phyloP scores from a whole-genome alignment of 495 filamentous ascomycete genomes.

The Pseudotulostoma volvatum region DNA sequence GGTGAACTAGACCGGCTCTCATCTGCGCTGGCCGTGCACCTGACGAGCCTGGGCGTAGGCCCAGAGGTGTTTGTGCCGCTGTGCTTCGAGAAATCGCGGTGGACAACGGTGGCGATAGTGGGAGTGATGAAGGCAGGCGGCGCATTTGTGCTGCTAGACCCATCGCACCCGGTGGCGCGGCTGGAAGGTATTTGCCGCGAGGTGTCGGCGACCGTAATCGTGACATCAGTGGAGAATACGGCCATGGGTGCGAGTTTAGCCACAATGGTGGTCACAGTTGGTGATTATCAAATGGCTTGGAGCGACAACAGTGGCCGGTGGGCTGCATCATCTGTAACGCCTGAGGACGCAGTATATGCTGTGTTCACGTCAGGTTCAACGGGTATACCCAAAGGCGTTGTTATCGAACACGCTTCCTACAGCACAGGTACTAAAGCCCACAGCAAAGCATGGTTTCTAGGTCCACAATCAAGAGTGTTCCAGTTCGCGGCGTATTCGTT shows the following conservation, averaged over 20 bases:
- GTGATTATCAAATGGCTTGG: neutral
- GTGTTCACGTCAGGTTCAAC: slow-evolving; percentile 17
- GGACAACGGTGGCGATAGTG: slow-evolving; percentile 33
- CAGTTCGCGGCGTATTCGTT: slow-evolving; percentile 46
- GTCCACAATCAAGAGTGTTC: slow-evolving; percentile 33
- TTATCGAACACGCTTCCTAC: slow-evolving; percentile 9
- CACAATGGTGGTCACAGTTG: neutral
- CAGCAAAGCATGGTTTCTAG: slow-evolving; percentile 8
- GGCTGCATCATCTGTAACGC: neutral
- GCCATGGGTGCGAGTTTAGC: neutral
- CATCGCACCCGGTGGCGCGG: neutral
- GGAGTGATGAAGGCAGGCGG: slow-evolving; percentile 36
- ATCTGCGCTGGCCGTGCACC: slow-evolving; percentile 10
- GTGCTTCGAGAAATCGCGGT: slow-evolving; percentile 38
- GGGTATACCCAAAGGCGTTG: slow-evolving; percentile 15
- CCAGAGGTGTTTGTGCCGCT: slow-evolving; percentile 30
- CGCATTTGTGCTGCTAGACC: slow-evolving; percentile 3
- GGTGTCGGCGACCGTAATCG: neutral
- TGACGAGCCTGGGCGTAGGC: slow-evolving; percentile 12
- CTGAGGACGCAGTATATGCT: slow-evolving; percentile 5
- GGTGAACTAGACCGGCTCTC: slow-evolving; percentile 15
- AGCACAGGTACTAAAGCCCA: slow-evolving; percentile 14
- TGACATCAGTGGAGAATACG: neutral
- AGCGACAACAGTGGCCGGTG: neutral
- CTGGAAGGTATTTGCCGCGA: neutral